phyloP scores from a whole-genome alignment of 805 yeast species.

The Komagataella pastoris region DNA sequence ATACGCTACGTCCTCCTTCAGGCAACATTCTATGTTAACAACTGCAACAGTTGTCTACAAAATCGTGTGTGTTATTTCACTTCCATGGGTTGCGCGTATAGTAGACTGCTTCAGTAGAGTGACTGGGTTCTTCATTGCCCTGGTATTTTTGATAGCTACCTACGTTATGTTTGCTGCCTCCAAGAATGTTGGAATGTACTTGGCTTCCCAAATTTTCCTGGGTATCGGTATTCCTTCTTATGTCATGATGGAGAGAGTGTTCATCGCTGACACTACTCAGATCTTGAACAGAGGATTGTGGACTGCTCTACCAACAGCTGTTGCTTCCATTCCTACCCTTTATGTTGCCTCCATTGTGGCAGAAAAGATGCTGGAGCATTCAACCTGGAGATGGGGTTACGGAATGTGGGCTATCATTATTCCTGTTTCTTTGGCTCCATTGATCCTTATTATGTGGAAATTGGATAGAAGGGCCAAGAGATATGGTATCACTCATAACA shows the following conservation, averaged over 20 bases:
- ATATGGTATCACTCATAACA: conserved; percentile 7
- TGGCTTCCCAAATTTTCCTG: conserved; percentile 17
- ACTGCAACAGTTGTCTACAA: neutral
- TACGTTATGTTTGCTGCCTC: conserved; percentile 15
- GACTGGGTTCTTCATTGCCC: conserved; percentile 14
- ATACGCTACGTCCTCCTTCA: neutral
- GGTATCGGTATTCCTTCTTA: conserved; percentile 16
- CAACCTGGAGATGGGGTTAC: conserved; percentile 42
- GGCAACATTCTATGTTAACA: neutral
- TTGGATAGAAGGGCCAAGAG: conserved; percentile 15
- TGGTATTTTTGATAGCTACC: conserved; percentile 12
- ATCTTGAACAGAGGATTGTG: conserved; percentile 16
- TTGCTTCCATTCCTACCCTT: conserved; percentile 19
- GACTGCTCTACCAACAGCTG: conserved; percentile 4
- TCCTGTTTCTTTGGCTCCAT: conserved; percentile 23
- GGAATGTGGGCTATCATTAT: conserved; percentile 33
- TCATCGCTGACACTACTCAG: conserved; percentile 16
- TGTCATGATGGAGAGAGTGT: conserved; percentile 13
- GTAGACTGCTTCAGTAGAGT: conserved; percentile 17
- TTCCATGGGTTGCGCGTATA: conserved; percentile 9
- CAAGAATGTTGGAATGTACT: conserved; percentile 12
- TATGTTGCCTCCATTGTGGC: conserved; percentile 18
- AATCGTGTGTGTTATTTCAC: neutral
- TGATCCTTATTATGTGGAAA: conserved; percentile 13
- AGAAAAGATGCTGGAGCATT: conserved; percentile 22